phyloP scores from a whole-genome alignment of 2,329 filamentous ascomycete species.

The Aspergillus alliaceus region DNA sequence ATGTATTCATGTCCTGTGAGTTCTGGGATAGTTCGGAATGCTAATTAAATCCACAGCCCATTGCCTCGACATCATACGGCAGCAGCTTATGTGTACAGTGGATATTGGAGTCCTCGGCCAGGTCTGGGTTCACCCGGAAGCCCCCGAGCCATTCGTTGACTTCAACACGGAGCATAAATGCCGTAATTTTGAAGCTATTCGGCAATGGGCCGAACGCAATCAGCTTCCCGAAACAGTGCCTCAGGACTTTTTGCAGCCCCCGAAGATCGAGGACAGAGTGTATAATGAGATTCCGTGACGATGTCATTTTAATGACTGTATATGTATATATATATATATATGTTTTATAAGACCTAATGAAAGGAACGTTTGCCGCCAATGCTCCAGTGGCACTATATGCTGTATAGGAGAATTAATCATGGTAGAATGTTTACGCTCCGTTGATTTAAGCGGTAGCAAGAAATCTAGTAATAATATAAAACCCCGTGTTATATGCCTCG shows the following conservation, averaged over 20 bases:
- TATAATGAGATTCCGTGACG: constrained; percentile 24
- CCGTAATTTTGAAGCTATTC: constrained; percentile 56
- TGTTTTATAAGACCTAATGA: not conserved
- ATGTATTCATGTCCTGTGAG: constrained; percentile 28
- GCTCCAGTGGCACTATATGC: no score
- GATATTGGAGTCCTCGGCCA: constrained; percentile 63
- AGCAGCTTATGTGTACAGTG: constrained; percentile 63
- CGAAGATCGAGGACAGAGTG: constrained; percentile 23
- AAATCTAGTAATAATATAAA: no score
- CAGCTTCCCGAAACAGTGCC: constrained; percentile 50
- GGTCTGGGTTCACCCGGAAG: constrained; percentile 54
- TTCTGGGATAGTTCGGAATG: not conserved
- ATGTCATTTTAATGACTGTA: not conserved
- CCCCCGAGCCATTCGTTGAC: constrained; percentile 57
- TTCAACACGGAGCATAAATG: constrained; percentile 63
- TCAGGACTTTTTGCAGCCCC: constrained; percentile 44
- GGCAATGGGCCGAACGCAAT: constrained; percentile 54
- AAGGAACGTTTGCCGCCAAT: not conserved
- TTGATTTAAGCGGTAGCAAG: no score
- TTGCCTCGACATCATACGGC: constrained; percentile 62
- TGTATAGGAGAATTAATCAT: no score
- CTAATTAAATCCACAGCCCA: constrained; percentile 44
- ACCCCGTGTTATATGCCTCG: no score
- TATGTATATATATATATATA: not conserved
- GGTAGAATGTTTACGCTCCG: no score